Base-by-base conservation (phyloP, 1,284 basidiomycete genomes). In the Apiotrichum mycotoxinovorans region DNA sequence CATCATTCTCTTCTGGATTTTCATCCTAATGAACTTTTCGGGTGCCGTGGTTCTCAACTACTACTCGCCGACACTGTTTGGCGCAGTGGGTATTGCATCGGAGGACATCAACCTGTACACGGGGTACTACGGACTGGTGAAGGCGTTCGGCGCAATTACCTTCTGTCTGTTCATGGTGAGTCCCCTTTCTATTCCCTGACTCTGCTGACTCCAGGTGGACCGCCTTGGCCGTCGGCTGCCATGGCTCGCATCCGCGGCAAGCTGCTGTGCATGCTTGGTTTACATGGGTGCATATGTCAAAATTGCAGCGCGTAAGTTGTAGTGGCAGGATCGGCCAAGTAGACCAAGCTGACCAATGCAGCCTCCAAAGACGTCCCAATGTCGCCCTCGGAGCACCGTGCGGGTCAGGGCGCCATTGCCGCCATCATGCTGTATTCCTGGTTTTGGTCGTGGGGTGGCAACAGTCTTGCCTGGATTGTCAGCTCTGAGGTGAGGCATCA, bases 101-200 rank as follows among this genome's bases (percentile, higher is more conserved):
- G 68, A 64, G 7, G 67, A 75, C 25, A 68, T 69, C 18, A 54
- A 66, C 15, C 68, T 77, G 18, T 71, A 71, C 51, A 76, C 76
- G 10, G 77, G 76, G n/a, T 38, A n/a, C 56, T 79, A 75, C 60
- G 76, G 76, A 18, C 58, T 77, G 0, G 69, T 78, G 63, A 78
- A 78, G 63, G 63, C 64, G 17, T 34, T 67, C 20, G 57, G 57
- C 20, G 56, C 61, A 9, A 57, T 67, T 60, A 54, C 58, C 53
- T 68, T 67, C 59, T 65, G 55, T 56, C 41, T 67, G 25, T 68
- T 57, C 51, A 56, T 72, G 35, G 66, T n/a, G n/a, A n/a, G n/a
- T n/a, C n/a, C n/a, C n/a, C n/a, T n/a, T n/a, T n/a, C n/a, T n/a
- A n/a, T n/a, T n/a, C n/a, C n/a, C n/a, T n/a, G n/a, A n/a, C n/a